phyloP scores from a whole-genome alignment of 805 yeast genomes.

The Lachancea lanzarotensis region DNA sequence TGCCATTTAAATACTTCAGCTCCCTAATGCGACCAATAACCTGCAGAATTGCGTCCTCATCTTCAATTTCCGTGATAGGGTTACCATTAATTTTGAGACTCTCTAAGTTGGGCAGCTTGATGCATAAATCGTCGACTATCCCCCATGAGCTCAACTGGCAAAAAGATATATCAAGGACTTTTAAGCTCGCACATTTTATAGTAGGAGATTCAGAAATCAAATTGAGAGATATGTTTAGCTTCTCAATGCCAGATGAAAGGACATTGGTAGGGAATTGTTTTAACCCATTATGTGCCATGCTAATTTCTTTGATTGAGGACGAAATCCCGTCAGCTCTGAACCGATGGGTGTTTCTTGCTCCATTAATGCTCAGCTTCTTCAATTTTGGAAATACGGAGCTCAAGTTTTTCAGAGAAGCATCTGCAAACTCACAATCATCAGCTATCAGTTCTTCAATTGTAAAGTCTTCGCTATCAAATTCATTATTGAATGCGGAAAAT shows the following conservation, averaged over 20 bases:
- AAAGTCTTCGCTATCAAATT: background rate
- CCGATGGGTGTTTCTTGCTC: conserved; percentile 16
- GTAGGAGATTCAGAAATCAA: background rate
- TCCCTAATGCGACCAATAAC: conserved; percentile 42
- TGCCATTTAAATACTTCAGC: conserved; percentile 51
- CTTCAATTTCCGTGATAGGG: conserved; percentile 37
- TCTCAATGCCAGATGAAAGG: background rate
- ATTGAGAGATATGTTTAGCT: background rate
- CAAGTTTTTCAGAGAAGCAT: conserved; percentile 7
- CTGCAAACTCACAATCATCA: conserved; percentile 18
- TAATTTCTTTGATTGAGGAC: conserved; percentile 12
- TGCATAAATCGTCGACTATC: background rate
- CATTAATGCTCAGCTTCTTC: conserved; percentile 22
- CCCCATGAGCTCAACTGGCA: background rate
- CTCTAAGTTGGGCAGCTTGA: conserved; percentile 36
- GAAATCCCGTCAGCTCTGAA: conserved; percentile 8
- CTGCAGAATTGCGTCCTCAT: conserved; percentile 19
- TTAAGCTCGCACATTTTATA: background rate
- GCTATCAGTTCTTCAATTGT: conserved; percentile 19
- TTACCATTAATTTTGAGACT: conserved; percentile 47
- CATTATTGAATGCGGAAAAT: conserved; percentile 21
- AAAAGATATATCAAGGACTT: background rate
- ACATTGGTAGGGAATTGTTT: conserved; percentile 1
- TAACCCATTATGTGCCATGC: conserved; percentile 18
- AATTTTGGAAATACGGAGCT: conserved; percentile 35